Base-by-base conservation (phyloP, 768 basidiomycete species). In the Rhodosporidiobolus odoratus region DNA sequence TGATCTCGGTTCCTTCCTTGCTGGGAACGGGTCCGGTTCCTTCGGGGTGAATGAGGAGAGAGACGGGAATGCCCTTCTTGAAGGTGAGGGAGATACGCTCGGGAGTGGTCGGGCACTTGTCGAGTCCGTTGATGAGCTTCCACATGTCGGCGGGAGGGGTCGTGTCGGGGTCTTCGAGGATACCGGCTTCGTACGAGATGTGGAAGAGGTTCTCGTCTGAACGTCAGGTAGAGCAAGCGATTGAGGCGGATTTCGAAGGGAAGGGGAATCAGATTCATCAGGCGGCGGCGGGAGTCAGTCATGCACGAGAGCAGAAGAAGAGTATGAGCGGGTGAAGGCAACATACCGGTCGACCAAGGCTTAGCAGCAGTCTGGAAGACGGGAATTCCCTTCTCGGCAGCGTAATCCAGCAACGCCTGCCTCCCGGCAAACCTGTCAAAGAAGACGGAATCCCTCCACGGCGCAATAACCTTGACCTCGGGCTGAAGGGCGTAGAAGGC, bases 131-230 rank as follows among this genome's bases (percentile, higher is more conserved):
- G 72, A 91, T 97, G 74, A 98, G 87, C 81, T 97, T 98, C 96
- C 96, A 99, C 96, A 99, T 99, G 84, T 98, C 95, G 19, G 80
- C 79, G 25, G 95, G 95, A 62, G 96, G 96, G 9, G 92, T 97
- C 69, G 83, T 87, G 84, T 95, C 86, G 73, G 96, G 96, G 79
- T 98, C 90, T 80, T 99, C 96, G 73, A 99, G 87, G 80, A 99
- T 98, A 54, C 95, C 96, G 17, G 96, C 95, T 81, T 99, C 96
- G 82, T 97, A 99, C 25, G 96, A 98, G 82, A 98, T 99, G 84
- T 99, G 96, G 88, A 95, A 97, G 58, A 99, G 85, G 83, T 98
- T 99, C 83, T 98, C 96, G 80, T 99, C 95, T 81, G 65, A 4
- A 5, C n/a, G 54, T 45, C 32, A 64, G 53, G 27, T 35, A 53